Evolutionary conservation across 2,329 filamentous ascomycete genomes (phyloP).

Genomic region (Eutypella sp.): DNA sequence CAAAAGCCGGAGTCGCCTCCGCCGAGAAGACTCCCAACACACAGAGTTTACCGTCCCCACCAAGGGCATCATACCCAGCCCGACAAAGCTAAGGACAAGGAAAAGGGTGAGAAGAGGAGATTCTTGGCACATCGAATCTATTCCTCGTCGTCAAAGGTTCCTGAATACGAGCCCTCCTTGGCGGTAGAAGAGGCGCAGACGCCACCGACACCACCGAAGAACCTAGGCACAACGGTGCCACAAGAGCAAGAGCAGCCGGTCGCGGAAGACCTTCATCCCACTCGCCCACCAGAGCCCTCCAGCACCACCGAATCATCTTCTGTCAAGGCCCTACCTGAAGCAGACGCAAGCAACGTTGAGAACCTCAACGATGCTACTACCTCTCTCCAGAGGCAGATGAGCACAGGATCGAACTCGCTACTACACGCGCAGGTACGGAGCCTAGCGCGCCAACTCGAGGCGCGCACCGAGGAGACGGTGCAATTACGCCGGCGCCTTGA

Average conservation of each 20-base stretch:
- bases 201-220: slow-evolving; percentile 20
- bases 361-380: slow-evolving; percentile 3
- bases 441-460: slow-evolving; percentile 43
- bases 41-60: no score
- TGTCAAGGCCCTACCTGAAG: not conserved
- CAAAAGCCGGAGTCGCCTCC: no score
- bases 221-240: slow-evolving; percentile 34
- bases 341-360: not conserved
- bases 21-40: no score
- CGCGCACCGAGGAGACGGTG: slow-evolving; percentile 39
- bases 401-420: slow-evolving; percentile 25
- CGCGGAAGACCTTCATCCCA: slow-evolving; percentile 16
- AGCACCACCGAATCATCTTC: no score
- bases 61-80: no score
- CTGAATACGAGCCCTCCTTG: slow-evolving; percentile 13
- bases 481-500: slow-evolving; percentile 43
- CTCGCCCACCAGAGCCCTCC: not conserved
- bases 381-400: slow-evolving; percentile 3
- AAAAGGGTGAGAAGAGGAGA: no score
- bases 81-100: no score
- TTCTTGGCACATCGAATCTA: no score
- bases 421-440: slow-evolving; percentile 45
- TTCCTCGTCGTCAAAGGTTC: slow-evolving; percentile 7
- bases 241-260: slow-evolving; percentile 33
- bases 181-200: slow-evolving; percentile 10